A percentile compares a stretch with the other conserved stretches of the same genome.
Conservation (phyloP, 257 asterid species). For the Voacanga thouarsii region DNA sequence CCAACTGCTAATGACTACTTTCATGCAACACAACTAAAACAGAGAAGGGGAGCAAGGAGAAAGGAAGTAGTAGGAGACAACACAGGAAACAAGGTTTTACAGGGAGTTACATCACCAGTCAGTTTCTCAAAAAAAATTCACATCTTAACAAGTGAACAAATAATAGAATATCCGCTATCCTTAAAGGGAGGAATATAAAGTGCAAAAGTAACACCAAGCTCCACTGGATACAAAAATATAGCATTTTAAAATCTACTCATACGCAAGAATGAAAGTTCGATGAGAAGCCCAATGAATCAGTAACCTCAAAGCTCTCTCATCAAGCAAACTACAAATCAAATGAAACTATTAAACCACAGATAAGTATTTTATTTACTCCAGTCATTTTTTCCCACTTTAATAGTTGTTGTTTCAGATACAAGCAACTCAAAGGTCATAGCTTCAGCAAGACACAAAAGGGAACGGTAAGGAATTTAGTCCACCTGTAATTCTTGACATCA, state of each 20-base stretch:
- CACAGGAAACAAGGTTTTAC: background rate
- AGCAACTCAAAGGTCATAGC: background rate
- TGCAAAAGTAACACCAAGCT: background rate
- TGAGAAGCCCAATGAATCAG: background rate
- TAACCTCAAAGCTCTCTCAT: background rate
- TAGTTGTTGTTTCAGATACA: background rate
- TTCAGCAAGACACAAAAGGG: background rate
- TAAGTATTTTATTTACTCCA: background rate
- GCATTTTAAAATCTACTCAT: background rate
- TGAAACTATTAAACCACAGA: background rate
- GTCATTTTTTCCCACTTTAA: background rate
- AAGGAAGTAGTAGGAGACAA: background rate
- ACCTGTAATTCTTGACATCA: slow-evolving; percentile 72
- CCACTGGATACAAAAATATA: background rate
- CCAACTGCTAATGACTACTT: background rate
- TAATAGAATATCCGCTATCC: background rate
- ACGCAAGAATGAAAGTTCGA: background rate
- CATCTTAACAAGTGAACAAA: background rate
- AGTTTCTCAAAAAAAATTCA: background rate
- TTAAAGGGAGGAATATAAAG: background rate
- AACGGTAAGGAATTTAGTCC: slow-evolving; percentile 11
- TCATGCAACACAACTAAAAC: background rate
- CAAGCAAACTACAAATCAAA: background rate
- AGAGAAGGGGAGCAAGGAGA: too few relatives aligned
- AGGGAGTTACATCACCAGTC: background rate